Base-by-base conservation (phyloP, 306 rosid species). In the Gynostemma pentaphyllum region DNA sequence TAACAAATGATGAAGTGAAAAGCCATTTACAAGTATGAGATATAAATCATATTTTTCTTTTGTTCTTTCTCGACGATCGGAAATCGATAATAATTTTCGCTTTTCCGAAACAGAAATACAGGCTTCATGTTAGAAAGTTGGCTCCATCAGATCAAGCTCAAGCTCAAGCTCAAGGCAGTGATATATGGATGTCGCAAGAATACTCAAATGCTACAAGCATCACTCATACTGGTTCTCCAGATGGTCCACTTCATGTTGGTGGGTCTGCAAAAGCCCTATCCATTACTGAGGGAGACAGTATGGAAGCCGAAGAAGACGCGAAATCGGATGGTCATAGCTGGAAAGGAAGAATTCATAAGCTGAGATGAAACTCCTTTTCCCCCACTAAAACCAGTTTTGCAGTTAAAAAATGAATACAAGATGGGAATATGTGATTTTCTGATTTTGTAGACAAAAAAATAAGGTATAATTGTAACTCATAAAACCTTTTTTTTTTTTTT, bases 1-100 rank as follows among this genome's bases (percentile, higher is more conserved):
- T 91, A 0, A 87, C 97, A 66, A 91, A 91, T 68, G 97, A 91
- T 79, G 97, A 91, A 80, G 97, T 91, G 61, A 91, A 87, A 70
- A 91, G 96, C 74, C 97, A 91, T 78, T 78, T 91, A 73, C 97
- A 91, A 80, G 97, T 83, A 56, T 55, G 71, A 41, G 12, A 37
- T 13, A 12, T 10, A 28, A 48, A 18, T 16, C 9, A 40, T 2
- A 4, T 23, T 40, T 13, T 18, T 45, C 21, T n/a, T n/a, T n/a
- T n/a, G n/a, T n/a, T n/a, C n/a, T n/a, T n/a, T n/a, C n/a, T n/a
- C n/a, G n/a, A n/a, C n/a, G n/a, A n/a, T n/a, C n/a, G n/a, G n/a
- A n/a, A n/a, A n/a, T n/a, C n/a, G n/a, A n/a, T n/a, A n/a, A n/a
- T n/a, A n/a, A n/a, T 37, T 42, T 13, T 34, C 9, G 19, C 61